Percentiles rank a stretch among this genome's conserved stretches.
phyloP scores from a whole-genome alignment of 768 basidiomycete genomes.

The Candolleomyces efflorescens region DNA sequence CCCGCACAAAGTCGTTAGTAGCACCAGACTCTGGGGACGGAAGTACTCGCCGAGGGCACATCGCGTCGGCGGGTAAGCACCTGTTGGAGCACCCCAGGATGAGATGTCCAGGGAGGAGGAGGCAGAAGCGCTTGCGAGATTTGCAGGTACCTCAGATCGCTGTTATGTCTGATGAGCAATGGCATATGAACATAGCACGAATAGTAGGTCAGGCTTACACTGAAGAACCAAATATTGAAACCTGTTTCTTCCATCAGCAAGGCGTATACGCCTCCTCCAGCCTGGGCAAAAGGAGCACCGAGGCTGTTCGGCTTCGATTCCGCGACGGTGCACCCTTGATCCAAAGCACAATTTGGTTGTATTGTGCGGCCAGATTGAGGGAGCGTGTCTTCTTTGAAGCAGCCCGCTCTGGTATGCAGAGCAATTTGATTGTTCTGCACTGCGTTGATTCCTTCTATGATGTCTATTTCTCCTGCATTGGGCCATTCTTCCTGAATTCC shows the following conservation, averaged over 20 bases:
- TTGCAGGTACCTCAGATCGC: slow-evolving; percentile 40
- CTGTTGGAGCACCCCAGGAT: slow-evolving; percentile 56
- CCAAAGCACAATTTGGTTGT: slow-evolving; percentile 53
- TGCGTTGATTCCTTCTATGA: slow-evolving; percentile 81
- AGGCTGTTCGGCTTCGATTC: slow-evolving; percentile 60
- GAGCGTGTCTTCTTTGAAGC: slow-evolving; percentile 30
- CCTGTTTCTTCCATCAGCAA: slow-evolving; percentile 60
- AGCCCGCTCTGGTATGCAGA: slow-evolving; percentile 58
- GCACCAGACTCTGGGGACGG: slow-evolving; percentile 61
- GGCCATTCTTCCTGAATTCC: slow-evolving; percentile 42
- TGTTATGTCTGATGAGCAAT: slow-evolving; percentile 12
- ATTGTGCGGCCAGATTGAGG: slow-evolving; percentile 46
- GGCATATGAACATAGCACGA: background rate
- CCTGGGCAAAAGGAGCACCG: slow-evolving; percentile 59
- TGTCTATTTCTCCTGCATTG: slow-evolving; percentile 48
- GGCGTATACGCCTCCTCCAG: slow-evolving; percentile 78
- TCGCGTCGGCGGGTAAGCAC: slow-evolving; percentile 50
- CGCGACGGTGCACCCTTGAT: slow-evolving; percentile 63
- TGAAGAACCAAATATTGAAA: slow-evolving; percentile 40
- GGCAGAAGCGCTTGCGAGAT: slow-evolving; percentile 29
- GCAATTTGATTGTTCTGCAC: slow-evolving; percentile 70
- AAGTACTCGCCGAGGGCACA: slow-evolving; percentile 57
- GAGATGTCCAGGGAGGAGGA: slow-evolving; percentile 36
- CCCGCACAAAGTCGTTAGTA: slow-evolving; percentile 68
- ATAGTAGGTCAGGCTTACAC: slow-evolving; percentile 24